A percentile compares a stretch with the other conserved stretches of the same genome.
phyloP scores from a whole-genome alignment of 1,284 basidiomycete genomes.

The Veloboletus limbatus region DNA sequence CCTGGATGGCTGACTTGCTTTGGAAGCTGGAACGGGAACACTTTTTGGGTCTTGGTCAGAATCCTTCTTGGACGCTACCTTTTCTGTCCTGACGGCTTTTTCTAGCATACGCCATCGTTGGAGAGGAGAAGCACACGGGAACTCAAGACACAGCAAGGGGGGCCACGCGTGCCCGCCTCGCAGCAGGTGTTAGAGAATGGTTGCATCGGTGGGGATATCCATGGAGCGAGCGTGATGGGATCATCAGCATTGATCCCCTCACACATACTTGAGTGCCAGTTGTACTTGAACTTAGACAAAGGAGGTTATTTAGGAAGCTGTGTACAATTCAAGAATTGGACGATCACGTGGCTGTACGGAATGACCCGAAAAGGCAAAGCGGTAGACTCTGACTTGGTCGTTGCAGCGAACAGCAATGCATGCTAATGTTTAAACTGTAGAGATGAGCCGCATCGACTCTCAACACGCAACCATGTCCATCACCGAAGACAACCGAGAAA shows the following conservation, averaged over 20 bases:
- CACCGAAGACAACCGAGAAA: slow-evolving; percentile 10
- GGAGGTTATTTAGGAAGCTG: slow-evolving; percentile 3
- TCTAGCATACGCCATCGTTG: slow-evolving; percentile 86
- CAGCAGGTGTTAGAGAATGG: slow-evolving; percentile 84
- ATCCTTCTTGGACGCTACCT: not conserved
- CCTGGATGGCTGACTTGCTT: slow-evolving; percentile 8
- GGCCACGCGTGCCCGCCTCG: slow-evolving; percentile 78
- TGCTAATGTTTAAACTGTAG: slow-evolving; percentile 1
- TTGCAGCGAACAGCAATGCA: slow-evolving; percentile 14
- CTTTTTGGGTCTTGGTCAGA: slow-evolving; percentile 78
- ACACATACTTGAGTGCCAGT: slow-evolving; percentile 53
- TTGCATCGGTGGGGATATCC: slow-evolving; percentile 92
- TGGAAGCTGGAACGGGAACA: slow-evolving; percentile 79
- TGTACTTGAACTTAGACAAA: slow-evolving; percentile 11
- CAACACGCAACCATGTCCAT: slow-evolving; percentile 21
- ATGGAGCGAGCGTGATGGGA: slow-evolving; percentile 90
- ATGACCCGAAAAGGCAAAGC: slow-evolving; percentile 9
- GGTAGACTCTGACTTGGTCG: not conserved
- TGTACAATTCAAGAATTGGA: not conserved
- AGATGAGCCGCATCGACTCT: not conserved
- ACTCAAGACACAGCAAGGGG: slow-evolving; percentile 80
- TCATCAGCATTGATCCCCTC: slow-evolving; percentile 83
- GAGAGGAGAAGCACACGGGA: slow-evolving; percentile 94
- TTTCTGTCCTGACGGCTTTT: slow-evolving; percentile 13
- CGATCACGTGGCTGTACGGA: slow-evolving; percentile 18